phyloP scores from a whole-genome alignment of 345 rosid genomes.

The Syzygium jambos region DNA sequence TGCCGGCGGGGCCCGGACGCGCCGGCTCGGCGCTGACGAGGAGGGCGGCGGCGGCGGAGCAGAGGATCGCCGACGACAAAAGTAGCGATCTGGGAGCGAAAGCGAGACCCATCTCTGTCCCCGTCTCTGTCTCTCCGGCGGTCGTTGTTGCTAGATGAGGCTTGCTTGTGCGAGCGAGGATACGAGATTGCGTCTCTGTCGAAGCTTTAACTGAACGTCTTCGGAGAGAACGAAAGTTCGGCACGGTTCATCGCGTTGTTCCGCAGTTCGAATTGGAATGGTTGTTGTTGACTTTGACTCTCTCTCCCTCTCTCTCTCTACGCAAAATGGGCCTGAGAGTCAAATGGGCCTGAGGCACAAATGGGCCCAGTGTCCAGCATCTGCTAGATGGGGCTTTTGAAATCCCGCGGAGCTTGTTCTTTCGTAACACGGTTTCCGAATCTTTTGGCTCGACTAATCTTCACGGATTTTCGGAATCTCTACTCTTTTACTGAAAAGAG shows the following conservation, averaged over 20 bases:
- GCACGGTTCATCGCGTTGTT: neutral
- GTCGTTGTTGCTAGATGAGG: neutral
- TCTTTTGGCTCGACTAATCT: neutral
- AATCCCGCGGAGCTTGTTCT: neutral
- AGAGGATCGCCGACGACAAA: neutral
- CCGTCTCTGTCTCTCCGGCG: neutral
- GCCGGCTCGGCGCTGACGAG: neutral
- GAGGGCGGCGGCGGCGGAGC: neutral
- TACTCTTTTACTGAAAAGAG: rapidly evolving
- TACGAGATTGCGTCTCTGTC: neutral
- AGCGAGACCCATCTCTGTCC: neutral
- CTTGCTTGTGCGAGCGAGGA: too few species aligned
- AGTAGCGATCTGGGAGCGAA: neutral
- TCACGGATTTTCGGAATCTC: too few species aligned
- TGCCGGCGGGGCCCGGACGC: neutral
- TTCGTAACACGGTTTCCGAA: rapidly evolving
- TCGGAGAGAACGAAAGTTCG: neutral
- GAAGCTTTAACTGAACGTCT: neutral
- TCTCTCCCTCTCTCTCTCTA: neutral
- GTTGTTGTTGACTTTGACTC: neutral
- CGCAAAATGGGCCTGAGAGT: neutral
- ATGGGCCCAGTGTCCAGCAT: neutral
- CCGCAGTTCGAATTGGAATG: neutral
- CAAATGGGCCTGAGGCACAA: neutral
- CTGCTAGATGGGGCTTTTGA: neutral